Percentiles rank a stretch among this genome's conserved stretches.
Evolutionary conservation across 345 rosid genomes (phyloP).

Genomic region (Eucalyptus pumila): DNA sequence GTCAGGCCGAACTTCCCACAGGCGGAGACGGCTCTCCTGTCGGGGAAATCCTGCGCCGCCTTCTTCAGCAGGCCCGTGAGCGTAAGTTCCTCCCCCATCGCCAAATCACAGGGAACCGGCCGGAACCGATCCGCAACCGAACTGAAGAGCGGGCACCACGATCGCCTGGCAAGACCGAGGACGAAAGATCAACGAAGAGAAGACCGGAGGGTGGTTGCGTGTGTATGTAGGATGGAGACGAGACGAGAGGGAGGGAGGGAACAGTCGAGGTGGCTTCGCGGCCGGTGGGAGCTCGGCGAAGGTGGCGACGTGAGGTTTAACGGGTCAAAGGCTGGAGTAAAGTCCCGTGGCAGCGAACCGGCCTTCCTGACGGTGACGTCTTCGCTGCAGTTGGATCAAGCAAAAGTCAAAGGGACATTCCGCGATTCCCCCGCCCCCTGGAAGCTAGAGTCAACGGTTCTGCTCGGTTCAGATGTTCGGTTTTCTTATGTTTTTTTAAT

Average conservation of each 20-base stretch:
- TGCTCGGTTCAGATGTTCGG: too few relatives aligned
- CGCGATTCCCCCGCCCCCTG: neutral
- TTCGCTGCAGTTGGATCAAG: too few relatives aligned
- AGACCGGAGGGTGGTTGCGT: neutral
- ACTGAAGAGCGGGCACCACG: neutral
- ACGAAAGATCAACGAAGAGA: neutral
- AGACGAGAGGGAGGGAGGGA: too few relatives aligned
- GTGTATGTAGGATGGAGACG: too few relatives aligned
- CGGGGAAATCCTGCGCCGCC: constrained; percentile 24
- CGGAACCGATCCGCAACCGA: neutral
- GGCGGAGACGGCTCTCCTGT: constrained; percentile 20
- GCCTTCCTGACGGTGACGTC: too few relatives aligned
- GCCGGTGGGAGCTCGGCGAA: too few relatives aligned
- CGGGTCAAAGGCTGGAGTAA: too few relatives aligned
- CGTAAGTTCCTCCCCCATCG: constrained; percentile 5
- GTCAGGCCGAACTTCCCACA: constrained; percentile 30
- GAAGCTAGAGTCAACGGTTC: too few relatives aligned
- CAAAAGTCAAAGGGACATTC: neutral
- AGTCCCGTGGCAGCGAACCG: too few relatives aligned
- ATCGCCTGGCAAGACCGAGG: neutral
- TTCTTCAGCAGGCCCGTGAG: constrained; percentile 37
- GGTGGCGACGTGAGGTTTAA: too few relatives aligned
- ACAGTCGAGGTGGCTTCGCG: too few relatives aligned
- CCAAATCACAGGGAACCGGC: neutral
- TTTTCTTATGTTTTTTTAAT: too few relatives aligned